Evolutionary conservation across 1,139 yeast genomes (phyloP).

Genomic region (Pichia cactophila): DNA sequence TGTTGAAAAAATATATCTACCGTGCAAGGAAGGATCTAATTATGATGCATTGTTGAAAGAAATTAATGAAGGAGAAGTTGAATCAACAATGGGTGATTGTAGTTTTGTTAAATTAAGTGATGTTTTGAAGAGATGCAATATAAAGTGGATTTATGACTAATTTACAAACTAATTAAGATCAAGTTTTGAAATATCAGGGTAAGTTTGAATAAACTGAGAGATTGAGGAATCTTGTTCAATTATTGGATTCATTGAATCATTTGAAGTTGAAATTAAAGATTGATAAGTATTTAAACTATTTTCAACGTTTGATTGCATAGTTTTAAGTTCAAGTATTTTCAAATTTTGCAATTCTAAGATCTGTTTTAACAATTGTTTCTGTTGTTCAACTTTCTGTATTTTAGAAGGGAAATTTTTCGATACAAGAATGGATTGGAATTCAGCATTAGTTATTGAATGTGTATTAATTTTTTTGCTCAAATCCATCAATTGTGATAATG

Average conservation of each 20-base stretch:
- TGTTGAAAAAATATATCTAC: slow-evolving; percentile 6
- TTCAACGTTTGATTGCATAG: slow-evolving; percentile 62
- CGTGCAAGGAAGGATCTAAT: background rate
- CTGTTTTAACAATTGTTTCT: slow-evolving; percentile 20
- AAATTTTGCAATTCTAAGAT: slow-evolving; percentile 24
- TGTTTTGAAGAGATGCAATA: background rate
- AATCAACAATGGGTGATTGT: background rate
- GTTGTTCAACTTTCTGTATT: slow-evolving; percentile 19
- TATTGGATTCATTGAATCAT: background rate
- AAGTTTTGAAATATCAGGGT: slow-evolving; percentile 14
- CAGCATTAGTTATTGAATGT: slow-evolving; percentile 21
- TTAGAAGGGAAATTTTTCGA: slow-evolving; percentile 25
- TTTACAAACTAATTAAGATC: background rate
- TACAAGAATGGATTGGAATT: slow-evolving; percentile 22
- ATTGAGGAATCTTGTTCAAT: slow-evolving; percentile 10
- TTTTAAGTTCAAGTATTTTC: slow-evolving; percentile 53
- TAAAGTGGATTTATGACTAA: background rate
- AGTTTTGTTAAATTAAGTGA: slow-evolving; percentile 1
- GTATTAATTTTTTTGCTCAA: slow-evolving; percentile 22
- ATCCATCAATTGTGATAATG: slow-evolving; percentile 48
- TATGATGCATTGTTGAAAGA: slow-evolving; percentile 2
- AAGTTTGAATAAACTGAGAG: slow-evolving; percentile 11
- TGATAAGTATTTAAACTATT: slow-evolving; percentile 65
- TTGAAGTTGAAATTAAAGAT: slow-evolving; percentile 31
- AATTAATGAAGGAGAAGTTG: background rate